Evolutionary conservation across 2,329 filamentous ascomycete species (phyloP).

Genomic region (Aspergillus sp.): DNA sequence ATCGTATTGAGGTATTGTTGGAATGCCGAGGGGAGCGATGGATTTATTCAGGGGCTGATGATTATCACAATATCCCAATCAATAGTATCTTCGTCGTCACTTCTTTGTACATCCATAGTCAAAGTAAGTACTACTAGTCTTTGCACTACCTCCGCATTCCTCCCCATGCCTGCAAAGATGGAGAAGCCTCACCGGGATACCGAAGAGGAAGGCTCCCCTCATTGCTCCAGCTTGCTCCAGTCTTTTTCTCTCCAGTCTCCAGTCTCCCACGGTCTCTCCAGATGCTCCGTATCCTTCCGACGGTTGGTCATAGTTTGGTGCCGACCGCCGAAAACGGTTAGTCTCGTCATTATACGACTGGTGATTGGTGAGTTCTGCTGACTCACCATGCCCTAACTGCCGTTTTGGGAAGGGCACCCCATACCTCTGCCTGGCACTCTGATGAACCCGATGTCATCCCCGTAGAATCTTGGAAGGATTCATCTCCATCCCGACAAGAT

Average conservation of each 20-base stretch:
- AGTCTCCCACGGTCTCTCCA: conserved; percentile 3
- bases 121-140: no score
- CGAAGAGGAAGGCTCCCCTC: conserved; percentile 8
- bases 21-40: no score
- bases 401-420: not conserved
- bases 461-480: no score
- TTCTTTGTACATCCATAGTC: no score
- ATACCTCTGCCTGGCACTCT: no score
- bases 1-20: no score
- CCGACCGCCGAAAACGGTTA: conserved; percentile 10
- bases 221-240: no score
- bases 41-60: no score
- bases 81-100: no score
- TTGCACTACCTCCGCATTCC: not conserved
- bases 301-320: not conserved
- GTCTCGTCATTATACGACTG: not conserved
- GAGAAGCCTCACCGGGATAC: conserved; percentile 14
- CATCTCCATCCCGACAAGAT: not conserved
- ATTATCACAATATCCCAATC: no score
- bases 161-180: conserved; percentile 4
- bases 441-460: no score
- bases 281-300: conserved; percentile 8
- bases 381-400: not conserved
- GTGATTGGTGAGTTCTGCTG: not conserved
- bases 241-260: conserved; percentile 11